Evolutionary conservation across 2,329 filamentous ascomycete species (phyloP), one percentile per base, ranked within the genome.

Genomic region (Microsporum ferrugineum): DNA sequence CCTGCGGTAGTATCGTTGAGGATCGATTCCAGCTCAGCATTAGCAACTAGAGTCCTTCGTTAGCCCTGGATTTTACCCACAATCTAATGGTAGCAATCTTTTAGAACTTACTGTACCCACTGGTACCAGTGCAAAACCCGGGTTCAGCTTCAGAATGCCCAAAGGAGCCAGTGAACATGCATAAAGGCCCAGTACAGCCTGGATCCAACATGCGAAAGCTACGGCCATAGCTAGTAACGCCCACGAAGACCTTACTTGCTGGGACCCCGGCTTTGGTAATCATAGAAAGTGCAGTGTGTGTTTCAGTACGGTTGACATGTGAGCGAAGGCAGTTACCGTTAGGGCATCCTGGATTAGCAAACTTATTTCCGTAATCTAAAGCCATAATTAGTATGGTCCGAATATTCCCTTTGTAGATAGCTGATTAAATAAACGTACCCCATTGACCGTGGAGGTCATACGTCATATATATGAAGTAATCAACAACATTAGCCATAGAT

Each of bases 291-390:
- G 74, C 63, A n/a, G 65, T 64, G 0, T 62, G 56, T 0, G 72
- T 75, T 60, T 77, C 74, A 1, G 75, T 77, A 47, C 68, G 60
- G 66, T 78, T 77, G 63, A 76, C 23, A 47, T 58, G 57, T 27
- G 23, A 31, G 73, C 73, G 71, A 1, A 77, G 68, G 55, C 76
- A 73, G 53, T 68, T 69, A 0, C 70, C 69, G 6, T 14, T 31
- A 3, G 51, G 41, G 58, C 72, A 74, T 12, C 68, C 70, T 2
- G 38, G 38, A n/a, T 34, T 45, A 12, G 57, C 39, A 12, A 23
- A 45, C 17, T 45, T 47, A 29, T 57, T 58, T n/a, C 57, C 61
- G 38, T 60, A 63, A 49, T 73, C 29, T 55, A 36, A 12, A 29
- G 2, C 3, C 8, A 17, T 8, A 31, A 1, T 63, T 63, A 2